These are phyloP conservation scores for Phyllosticta citriasiana DNA, from an alignment of 2,329 filamentous ascomycete genomes.

Conservation along the genomic window DNA sequence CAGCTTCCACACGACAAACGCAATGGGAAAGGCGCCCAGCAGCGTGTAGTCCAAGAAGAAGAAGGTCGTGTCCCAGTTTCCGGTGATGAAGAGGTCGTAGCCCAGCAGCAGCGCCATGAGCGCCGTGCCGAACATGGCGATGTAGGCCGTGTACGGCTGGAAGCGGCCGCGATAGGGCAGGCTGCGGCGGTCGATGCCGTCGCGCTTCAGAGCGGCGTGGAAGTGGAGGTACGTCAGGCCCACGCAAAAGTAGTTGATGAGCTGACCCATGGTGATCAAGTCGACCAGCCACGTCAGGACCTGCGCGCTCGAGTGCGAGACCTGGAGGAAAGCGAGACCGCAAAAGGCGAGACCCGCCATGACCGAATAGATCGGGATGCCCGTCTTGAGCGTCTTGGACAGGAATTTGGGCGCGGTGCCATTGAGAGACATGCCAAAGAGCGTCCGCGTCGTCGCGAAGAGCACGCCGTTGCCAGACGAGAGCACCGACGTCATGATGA, in stretches of 20 bases:
- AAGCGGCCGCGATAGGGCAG: slow-evolving; percentile 34
- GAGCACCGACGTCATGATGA: slow-evolving; percentile 45
- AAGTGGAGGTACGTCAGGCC: slow-evolving; percentile 49
- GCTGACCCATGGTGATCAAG: slow-evolving; percentile 60
- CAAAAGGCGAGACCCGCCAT: slow-evolving; percentile 55
- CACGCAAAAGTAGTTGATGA: slow-evolving; percentile 39
- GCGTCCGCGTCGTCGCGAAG: slow-evolving; percentile 43
- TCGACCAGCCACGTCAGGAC: slow-evolving; percentile 66
- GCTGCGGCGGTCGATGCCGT: slow-evolving; percentile 41
- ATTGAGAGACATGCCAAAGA: slow-evolving; percentile 45
- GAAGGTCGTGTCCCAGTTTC: slow-evolving; percentile 60
- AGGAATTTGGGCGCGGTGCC: slow-evolving; percentile 46
- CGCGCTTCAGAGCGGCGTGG: slow-evolving; percentile 38
- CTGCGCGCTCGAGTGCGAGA: slow-evolving; percentile 54
- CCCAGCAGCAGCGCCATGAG: slow-evolving; percentile 67
- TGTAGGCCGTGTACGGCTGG: slow-evolving; percentile 64
- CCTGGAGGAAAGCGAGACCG: slow-evolving; percentile 63
- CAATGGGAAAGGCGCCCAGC: neutral
- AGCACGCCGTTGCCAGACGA: slow-evolving; percentile 47
- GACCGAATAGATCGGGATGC: slow-evolving; percentile 68
- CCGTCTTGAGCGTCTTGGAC: slow-evolving; percentile 48
- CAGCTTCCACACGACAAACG: slow-evolving; percentile 8
- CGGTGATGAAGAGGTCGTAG: slow-evolving; percentile 63
- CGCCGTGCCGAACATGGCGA: slow-evolving; percentile 51
- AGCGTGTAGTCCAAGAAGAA: slow-evolving; percentile 40